Conservation (phyloP, 2,329 filamentous ascomycete species). For the Ophiosphaerella herpotricha region DNA sequence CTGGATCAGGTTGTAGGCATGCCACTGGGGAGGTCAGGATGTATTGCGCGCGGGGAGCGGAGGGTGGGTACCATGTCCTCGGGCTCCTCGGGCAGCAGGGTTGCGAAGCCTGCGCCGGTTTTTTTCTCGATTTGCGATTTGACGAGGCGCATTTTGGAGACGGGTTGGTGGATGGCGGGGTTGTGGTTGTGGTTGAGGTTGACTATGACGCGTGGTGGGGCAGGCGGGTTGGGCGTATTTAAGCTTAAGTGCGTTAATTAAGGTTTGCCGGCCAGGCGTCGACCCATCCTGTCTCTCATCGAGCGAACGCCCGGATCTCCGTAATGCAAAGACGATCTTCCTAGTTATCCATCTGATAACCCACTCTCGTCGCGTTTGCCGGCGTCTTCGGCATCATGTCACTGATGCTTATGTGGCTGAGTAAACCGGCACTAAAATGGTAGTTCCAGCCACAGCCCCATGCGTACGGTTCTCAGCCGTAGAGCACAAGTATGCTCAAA, state of each 20-base stretch:
- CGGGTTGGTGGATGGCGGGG: too few relatives aligned
- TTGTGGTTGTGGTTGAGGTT: neutral
- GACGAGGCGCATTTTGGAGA: conserved; percentile 63
- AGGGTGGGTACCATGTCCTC: conserved; percentile 68
- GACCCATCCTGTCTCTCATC: too few relatives aligned
- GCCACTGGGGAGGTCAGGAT: conserved; percentile 61
- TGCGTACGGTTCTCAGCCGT: neutral
- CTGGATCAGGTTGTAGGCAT: conserved; percentile 74
- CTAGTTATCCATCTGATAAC: too few relatives aligned
- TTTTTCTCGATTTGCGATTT: conserved; percentile 67
- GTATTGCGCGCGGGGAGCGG: too few relatives aligned
- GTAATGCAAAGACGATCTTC: too few relatives aligned
- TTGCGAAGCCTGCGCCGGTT: conserved; percentile 67
- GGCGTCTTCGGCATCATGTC: neutral
- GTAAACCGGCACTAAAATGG: neutral
- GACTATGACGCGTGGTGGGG: conserved; percentile 21
- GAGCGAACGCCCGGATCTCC: too few relatives aligned
- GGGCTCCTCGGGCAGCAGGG: conserved; percentile 71
- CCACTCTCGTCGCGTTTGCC: too few relatives aligned
- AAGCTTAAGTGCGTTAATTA: conserved; percentile 11
- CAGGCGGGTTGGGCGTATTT: conserved; percentile 1
- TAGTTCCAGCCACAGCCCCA: neutral
- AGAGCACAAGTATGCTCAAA: conserved; percentile 2
- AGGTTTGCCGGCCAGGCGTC: conserved; percentile 1
- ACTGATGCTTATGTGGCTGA: neutral